phyloP scores from a whole-genome alignment of 78 protist species.

The Cavenderia fasciculata region DNA sequence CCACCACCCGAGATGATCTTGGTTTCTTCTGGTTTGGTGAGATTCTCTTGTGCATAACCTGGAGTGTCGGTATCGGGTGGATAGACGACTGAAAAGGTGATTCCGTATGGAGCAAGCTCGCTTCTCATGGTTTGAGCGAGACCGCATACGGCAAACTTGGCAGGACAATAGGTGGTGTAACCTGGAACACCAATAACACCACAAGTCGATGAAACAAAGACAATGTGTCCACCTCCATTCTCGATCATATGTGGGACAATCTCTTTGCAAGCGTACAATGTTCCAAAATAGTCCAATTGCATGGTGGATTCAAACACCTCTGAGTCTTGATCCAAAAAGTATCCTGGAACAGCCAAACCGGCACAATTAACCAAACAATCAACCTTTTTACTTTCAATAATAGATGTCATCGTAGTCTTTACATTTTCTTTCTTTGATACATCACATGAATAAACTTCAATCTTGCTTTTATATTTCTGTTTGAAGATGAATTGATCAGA shows the following conservation, averaged over 20 bases:
- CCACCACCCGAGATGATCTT: slow-evolving; percentile 54
- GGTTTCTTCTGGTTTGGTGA: slow-evolving; percentile 67
- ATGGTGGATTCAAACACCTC: slow-evolving; percentile 48
- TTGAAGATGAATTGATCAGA: no score
- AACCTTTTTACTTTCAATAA: slow-evolving; percentile 4
- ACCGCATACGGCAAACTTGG: slow-evolving; percentile 43
- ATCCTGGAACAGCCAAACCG: slow-evolving; percentile 64
- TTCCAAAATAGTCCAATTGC: slow-evolving; percentile 56
- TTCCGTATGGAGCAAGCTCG: slow-evolving; percentile 34
- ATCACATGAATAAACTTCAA: slow-evolving; percentile 38
- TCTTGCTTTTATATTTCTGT: slow-evolving; percentile 10
- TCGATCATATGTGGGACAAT: slow-evolving; percentile 54
- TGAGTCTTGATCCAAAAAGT: slow-evolving; percentile 42
- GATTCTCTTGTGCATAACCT: slow-evolving; percentile 56
- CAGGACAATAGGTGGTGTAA: slow-evolving; percentile 44
- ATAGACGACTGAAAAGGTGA: slow-evolving; percentile 34
- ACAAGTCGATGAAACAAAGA: slow-evolving; percentile 52
- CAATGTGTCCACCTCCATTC: slow-evolving; percentile 64
- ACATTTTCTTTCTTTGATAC: slow-evolving; percentile 36
- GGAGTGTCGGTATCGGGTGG: slow-evolving; percentile 77
- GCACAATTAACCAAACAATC: slow-evolving; percentile 61
- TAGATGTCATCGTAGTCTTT: neutral
- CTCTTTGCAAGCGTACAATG: slow-evolving; percentile 25
- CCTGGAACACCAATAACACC: slow-evolving; percentile 64
- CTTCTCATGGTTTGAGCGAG: slow-evolving; percentile 17